Evolutionary conservation across 176 grass and related monocot genomes (phyloP).

Genomic region (Alloteropsis semialata): DNA sequence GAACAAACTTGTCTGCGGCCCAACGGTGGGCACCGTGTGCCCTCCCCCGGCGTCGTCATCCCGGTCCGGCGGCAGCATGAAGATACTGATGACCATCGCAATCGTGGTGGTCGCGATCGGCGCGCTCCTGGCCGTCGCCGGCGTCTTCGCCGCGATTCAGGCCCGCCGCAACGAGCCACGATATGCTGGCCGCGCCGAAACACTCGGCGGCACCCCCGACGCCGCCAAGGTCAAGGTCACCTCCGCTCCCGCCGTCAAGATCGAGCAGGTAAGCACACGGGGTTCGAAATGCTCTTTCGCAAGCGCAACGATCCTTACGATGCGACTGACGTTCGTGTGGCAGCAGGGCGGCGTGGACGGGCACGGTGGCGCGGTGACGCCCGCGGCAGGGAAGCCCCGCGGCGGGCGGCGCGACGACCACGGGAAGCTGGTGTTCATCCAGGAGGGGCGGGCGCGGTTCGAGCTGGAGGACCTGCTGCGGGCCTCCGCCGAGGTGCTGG

Average conservation of each 20-base stretch:
- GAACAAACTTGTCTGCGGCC: slow-evolving; percentile 62
- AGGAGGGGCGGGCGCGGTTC: slow-evolving; percentile 51
- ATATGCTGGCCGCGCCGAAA: not conserved
- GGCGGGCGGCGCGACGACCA: slow-evolving; percentile 42
- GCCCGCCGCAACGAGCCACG: slow-evolving; percentile 21
- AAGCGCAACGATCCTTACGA: not conserved
- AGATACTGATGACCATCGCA: slow-evolving; percentile 45
- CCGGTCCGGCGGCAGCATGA: slow-evolving; percentile 2
- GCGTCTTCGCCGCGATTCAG: slow-evolving; percentile 18
- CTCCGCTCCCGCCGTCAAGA: slow-evolving; percentile 26
- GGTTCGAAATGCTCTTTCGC: not conserved
- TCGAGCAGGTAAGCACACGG: slow-evolving; percentile 18
- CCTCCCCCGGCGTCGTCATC: not conserved
- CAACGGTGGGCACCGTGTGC: slow-evolving; percentile 33
- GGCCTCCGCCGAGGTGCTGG: slow-evolving; percentile 77
- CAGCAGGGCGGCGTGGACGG: not conserved
- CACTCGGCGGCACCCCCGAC: slow-evolving; percentile 1
- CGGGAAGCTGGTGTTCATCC: slow-evolving; percentile 57
- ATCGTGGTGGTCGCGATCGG: slow-evolving; percentile 49
- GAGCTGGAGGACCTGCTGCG: slow-evolving; percentile 82
- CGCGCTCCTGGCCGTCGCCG: slow-evolving; percentile 23
- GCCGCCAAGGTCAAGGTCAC: slow-evolving; percentile 3
- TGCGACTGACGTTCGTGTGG: not conserved
- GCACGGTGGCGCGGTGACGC: slow-evolving; percentile 8
- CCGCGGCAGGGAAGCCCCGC: slow-evolving; percentile 26